These are phyloP conservation scores for Hypoxylon intermedium DNA, from an alignment of 495 filamentous ascomycete species.

Conservation along the genomic window DNA sequence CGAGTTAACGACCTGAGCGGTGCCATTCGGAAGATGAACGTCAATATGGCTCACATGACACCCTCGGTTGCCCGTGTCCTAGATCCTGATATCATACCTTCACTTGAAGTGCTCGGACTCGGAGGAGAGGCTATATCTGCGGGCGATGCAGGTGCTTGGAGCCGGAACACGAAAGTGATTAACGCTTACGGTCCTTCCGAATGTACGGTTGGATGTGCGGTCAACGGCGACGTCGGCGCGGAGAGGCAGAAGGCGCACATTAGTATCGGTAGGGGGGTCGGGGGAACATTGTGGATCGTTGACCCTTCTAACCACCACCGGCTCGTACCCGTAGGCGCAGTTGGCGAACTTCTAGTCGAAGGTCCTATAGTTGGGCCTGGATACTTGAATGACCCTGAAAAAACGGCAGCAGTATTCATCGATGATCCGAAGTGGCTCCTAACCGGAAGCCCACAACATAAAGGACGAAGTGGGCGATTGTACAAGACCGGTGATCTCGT, in stretches of 20 bases:
- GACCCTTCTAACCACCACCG: constrained; percentile 58
- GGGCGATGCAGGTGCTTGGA: constrained; percentile 50
- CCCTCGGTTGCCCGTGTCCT: constrained; percentile 65
- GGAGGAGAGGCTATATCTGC: constrained; percentile 52
- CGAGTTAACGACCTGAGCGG: constrained; percentile 53
- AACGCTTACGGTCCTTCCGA: constrained; percentile 68
- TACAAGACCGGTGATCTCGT: constrained; percentile 76
- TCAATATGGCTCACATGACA: constrained; percentile 55
- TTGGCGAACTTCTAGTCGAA: constrained; percentile 70
- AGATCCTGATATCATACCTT: constrained; percentile 45
- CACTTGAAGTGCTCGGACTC: constrained; percentile 49
- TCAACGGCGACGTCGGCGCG: constrained; percentile 45
- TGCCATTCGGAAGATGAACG: constrained; percentile 45
- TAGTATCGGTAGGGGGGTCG: constrained; percentile 55
- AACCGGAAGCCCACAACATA: constrained; percentile 44
- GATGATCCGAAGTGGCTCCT: constrained; percentile 58
- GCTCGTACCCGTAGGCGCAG: constrained; percentile 63
- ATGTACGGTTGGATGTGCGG: constrained; percentile 58
- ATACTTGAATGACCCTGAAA: constrained; percentile 56
- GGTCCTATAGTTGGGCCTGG: constrained; percentile 60
- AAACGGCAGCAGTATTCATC: constrained; percentile 58
- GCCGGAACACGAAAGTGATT: constrained; percentile 48
- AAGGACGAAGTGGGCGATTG: constrained; percentile 58
- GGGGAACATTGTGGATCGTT: constrained; percentile 62
- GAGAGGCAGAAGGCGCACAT: constrained; percentile 40